Evolutionary conservation across 2,329 filamentous ascomycete genomes (phyloP), one percentile per base, ranked within the genome.

Genomic region (Colletotrichum siamense): DNA sequence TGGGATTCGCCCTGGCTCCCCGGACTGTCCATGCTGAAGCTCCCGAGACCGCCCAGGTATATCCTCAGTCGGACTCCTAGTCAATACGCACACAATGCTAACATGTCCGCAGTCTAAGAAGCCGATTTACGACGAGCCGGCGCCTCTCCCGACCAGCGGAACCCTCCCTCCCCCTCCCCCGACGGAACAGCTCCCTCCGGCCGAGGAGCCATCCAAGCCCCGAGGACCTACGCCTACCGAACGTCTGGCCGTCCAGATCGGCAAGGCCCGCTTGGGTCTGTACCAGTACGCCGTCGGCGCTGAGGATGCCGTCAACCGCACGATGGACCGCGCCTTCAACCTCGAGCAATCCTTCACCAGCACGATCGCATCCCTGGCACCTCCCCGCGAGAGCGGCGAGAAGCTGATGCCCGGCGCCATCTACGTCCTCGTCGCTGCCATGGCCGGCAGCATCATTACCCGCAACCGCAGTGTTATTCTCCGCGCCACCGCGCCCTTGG

Each of bases 391-490:
- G 86, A 95, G 93, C 77, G 95, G 95, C 84, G 97, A 99, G 89
- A 93, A 93, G 83, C 91, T 99, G 73, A 93, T 99, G 86, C 97
- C 97, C 39, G 96, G 96, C 30, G 90, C 93, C 76, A 92, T 99
- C 80, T 99, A 99, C 87, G 96, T 99, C 63, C 91, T 98, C 34
- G 96, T 99, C 64, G 94, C 96, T 57, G 93, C 95, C 81, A 98
- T 99, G 96, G 95, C 97, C 44, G 97, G 96, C 80, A 96, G 93
- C 85, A 99, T 99, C 84, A 89, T 98, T 71, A 92, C 95, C 71
- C 93, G 96, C 78, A 98, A 98, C 89, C 93, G 96, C 81, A 96
- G 94, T 85, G 90, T 99, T 78, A 84, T 98, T 78, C 88, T 99
- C 70, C 93, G 97, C 79, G 93, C 94, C 70, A 89, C 93, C 3